These are phyloP conservation scores for Flaveria trinervia DNA, from an alignment of 129 eudicot species.

Conservation along the genomic window DNA sequence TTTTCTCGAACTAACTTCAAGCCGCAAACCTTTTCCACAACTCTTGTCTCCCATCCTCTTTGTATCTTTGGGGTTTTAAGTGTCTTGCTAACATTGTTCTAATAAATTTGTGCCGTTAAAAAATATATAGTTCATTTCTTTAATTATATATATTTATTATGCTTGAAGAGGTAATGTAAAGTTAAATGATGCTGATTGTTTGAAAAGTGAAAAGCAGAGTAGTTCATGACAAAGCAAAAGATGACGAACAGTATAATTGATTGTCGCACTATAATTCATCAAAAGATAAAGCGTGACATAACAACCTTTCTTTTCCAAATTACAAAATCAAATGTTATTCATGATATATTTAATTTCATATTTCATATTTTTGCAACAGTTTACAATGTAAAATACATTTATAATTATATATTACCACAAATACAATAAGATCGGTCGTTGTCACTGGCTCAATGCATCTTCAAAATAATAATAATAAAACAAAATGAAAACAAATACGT, in stretches of 20 bases:
- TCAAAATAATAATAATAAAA: too few relatives aligned
- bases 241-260: slow-evolving; percentile 1
- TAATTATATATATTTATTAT: not conserved
- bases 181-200: not conserved
- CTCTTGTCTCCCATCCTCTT: too few relatives aligned
- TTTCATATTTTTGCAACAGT: not conserved
- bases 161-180: not conserved
- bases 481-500: too few relatives aligned
- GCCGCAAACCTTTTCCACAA: too few relatives aligned
- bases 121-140: not conserved
- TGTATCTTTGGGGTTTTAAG: too few relatives aligned
- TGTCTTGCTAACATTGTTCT: too few relatives aligned
- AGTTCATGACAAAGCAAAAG: slow-evolving; percentile 12
- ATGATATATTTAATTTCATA: not conserved
- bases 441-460: not conserved
- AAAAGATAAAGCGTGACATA: slow-evolving; percentile 8
- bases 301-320: not conserved
- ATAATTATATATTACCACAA: not conserved
- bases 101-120: too few relatives aligned
- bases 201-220: not conserved
- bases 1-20: too few relatives aligned
- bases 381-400: not conserved
- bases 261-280: not conserved
- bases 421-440: not conserved
- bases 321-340: not conserved